Evolutionary conservation across 1,139 yeast species (phyloP), one percentile per base, ranked within the genome.

Genomic region (Scheffersomyces segobiensis): DNA sequence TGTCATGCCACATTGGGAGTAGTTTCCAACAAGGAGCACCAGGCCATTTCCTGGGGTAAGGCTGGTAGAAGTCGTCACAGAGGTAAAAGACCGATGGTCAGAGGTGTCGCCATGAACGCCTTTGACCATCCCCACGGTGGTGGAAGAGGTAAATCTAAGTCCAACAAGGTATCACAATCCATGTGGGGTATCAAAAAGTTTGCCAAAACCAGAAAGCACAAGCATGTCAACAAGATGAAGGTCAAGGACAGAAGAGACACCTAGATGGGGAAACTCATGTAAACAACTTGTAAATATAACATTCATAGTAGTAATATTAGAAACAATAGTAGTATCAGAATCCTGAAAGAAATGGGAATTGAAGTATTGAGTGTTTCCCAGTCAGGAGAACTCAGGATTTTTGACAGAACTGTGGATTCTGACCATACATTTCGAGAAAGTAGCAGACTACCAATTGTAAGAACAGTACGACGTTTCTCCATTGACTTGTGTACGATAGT

Each of bases 111-210:
- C 56, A 92, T 92, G 97, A 95, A 95, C 78, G 96, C 96, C 61
- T 87, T 88, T 71, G 98, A 95, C 77, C 99, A 95, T 81, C 99
- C 99, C 65, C 96, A 93, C 71, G 99, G 99, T 83, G 99, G 99
- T 89, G 99, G 99, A 79, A 89, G 99, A 84, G 99, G 99, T 85
- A 96, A 95, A 76, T 91, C 97, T 60, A 95, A 96, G 87, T 91
- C 97, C 63, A 93, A 93, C 77, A 93, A 92, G 80, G 84, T 90
- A 57, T 91, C 98, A 17, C 93, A 90, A 81, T 91, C 97, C 60
- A 96, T 96, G 77, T 95, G 98, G 98, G 99, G 99, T 71, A 88
- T 88, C 65, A 93, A 93, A 85, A 96, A 95, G 76, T 90, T 92
- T 59, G 93, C 87, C 80, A 93, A 93, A 86, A 95, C 99, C 46